These are phyloP conservation scores for Wickerhamiella alocasiicola DNA, from an alignment of 805 yeast genomes.

Conservation along the genomic window DNA sequence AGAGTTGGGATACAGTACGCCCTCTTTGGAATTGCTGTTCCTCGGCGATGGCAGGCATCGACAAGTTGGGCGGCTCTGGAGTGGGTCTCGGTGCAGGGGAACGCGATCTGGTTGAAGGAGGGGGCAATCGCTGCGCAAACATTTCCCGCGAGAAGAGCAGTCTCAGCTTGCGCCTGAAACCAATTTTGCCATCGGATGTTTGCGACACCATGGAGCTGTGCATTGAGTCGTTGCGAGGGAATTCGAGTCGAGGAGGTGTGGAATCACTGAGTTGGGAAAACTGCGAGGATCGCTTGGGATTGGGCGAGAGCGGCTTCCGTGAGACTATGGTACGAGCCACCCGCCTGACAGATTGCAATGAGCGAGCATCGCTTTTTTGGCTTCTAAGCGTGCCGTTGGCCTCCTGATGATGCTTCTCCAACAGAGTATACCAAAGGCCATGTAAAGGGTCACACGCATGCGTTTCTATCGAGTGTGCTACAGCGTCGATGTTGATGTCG, in stretches of 20 bases:
- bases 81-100: not conserved
- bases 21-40: slow-evolving; percentile 5
- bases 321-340: slow-evolving; percentile 12
- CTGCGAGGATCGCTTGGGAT: not conserved
- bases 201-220: not conserved
- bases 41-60: slow-evolving; percentile 8
- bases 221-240: not conserved
- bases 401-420: slow-evolving; percentile 13
- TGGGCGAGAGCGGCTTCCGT: not conserved
- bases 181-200: not conserved
- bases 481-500: slow-evolving; percentile 17
- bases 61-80: slow-evolving; percentile 1
- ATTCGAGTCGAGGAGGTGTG: not conserved
- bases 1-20: slow-evolving; percentile 1
- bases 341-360: slow-evolving; percentile 11
- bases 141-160: not conserved
- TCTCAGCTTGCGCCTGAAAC: not conserved
- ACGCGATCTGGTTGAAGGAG: not conserved
- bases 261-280: slow-evolving; percentile 1
- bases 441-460: slow-evolving; percentile 22
- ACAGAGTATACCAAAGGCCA: slow-evolving; percentile 23
- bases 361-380: slow-evolving; percentile 9
- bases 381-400: slow-evolving; percentile 3
- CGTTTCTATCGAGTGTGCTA: slow-evolving; percentile 17
- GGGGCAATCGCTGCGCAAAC: not conserved